Base-by-base conservation (phyloP, 2,329 filamentous ascomycete genomes). In the Verruconis gallopava region DNA sequence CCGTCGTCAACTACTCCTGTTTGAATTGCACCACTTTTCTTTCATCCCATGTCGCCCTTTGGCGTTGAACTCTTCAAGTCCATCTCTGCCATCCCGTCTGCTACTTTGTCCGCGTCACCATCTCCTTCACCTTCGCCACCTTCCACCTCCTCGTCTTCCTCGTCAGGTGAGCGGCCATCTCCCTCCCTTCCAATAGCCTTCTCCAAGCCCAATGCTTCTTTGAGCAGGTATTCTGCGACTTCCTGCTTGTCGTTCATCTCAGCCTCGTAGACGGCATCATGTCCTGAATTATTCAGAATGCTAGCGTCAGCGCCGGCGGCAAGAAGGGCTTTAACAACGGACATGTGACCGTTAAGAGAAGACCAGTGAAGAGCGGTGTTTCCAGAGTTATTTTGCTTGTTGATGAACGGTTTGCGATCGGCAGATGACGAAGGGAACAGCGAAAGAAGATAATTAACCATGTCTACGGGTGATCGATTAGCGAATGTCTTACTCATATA, bases 291-390 rank as follows among this genome's bases (percentile, higher is more conserved):
- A 57, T 96, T 96, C 54, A 79, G 79, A 21, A 85, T 65, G 9
- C 77, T 77, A 3, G 86, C 78, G 45, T 85, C 80, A 1, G 86
- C 86, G 2, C 85, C 86, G 2, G 76, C 68, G 35, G 78, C 76
- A 2, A 94, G 69, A 11, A 98, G 71, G 1, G 77, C 63, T 65
- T 88, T 83, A 4, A 94, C 85, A 3, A 78, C 75, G 4, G 79
- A 74, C 3, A 96, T 66, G 54, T 95, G 88, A 1, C 88, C 88
- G 42, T 93, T 91, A 43, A 95, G 66, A 0, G 85, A 83, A 0
- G 89, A 89, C 88, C 88, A 96, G 64, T 98, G 91, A 44, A 98
- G 68, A 0, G 85, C 75, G 1, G 89, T 95, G 65, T 95, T 96
- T 35, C 86, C 88, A 36, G 82, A 80, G 47, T 77, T 68, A 55